These are phyloP conservation scores for Backusella psychrophila DNA, from an alignment of 192 early-diverging fungal species.

Conservation along the genomic window DNA sequence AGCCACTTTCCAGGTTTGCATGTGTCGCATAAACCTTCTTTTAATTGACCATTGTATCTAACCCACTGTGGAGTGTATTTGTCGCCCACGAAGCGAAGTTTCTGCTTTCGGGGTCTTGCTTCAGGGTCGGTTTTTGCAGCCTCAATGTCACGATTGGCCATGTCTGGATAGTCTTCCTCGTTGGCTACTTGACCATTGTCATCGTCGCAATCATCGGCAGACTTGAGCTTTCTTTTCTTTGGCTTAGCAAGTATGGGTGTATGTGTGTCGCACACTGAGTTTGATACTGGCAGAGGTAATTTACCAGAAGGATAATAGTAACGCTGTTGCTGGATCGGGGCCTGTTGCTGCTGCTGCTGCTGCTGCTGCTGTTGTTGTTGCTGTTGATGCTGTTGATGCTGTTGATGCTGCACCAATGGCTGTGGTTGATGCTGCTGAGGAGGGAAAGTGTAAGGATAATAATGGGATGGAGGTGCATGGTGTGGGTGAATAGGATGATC, in stretches of 20 bases:
- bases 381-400: too few relatives aligned
- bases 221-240: slow-evolving; percentile 15
- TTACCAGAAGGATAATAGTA: slow-evolving; percentile 23
- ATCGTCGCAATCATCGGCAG: slow-evolving; percentile 14
- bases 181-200: slow-evolving; percentile 7
- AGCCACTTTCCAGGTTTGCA: slow-evolving; percentile 84
- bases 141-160: slow-evolving; percentile 39
- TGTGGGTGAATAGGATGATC: background rate
- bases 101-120: slow-evolving; percentile 65
- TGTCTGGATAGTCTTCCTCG: slow-evolving; percentile 33
- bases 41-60: slow-evolving; percentile 67
- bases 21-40: slow-evolving; percentile 83
- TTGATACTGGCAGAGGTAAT: slow-evolving; percentile 11
- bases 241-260: slow-evolving; percentile 9
- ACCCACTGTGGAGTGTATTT: slow-evolving; percentile 85
- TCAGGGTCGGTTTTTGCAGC: slow-evolving; percentile 46
- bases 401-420: background rate
- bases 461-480: slow-evolving; percentile 1
- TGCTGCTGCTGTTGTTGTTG: background rate
- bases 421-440: background rate
- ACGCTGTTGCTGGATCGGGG: background rate
- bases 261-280: background rate
- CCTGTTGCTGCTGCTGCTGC: background rate
- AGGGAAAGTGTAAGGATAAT: slow-evolving; percentile 5
- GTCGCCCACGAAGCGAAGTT: slow-evolving; percentile 67